Conservation (phyloP, 345 rosid genomes). For the Carallia pectinifolia region DNA sequence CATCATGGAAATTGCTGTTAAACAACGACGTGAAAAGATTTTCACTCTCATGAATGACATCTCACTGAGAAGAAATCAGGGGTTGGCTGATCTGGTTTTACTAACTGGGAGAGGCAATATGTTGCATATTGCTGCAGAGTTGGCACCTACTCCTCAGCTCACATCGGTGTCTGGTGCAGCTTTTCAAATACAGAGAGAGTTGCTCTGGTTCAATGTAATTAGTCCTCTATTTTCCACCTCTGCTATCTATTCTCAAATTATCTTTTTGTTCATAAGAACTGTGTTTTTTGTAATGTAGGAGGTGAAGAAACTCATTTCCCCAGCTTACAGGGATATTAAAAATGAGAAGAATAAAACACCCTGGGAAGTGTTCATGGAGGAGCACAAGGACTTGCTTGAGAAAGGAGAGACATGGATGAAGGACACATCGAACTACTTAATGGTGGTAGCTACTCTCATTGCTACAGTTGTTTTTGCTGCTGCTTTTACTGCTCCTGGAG, state of each 20-base stretch:
- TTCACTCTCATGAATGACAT: conserved; percentile 22
- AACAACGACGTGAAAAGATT: conserved; percentile 17
- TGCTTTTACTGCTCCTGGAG: conserved; percentile 7
- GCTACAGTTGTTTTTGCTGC: conserved; percentile 11
- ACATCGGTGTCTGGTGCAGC: conserved; percentile 22
- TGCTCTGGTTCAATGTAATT: conserved; percentile 22
- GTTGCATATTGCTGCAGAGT: conserved; percentile 21
- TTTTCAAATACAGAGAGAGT: conserved; percentile 21
- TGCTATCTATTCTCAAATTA: background rate
- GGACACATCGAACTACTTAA: conserved; percentile 7
- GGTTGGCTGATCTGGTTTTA: background rate
- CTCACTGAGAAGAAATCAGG: conserved; percentile 9
- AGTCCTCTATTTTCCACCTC: background rate
- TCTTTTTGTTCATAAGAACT: background rate
- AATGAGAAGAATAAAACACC: conserved; percentile 6
- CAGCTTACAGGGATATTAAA: conserved; percentile 4
- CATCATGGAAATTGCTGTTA: conserved; percentile 26
- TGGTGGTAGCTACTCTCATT: conserved; percentile 22
- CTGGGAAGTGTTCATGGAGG: conserved; percentile 1
- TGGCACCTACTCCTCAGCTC: conserved; percentile 10
- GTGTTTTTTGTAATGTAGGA: conserved; percentile 11
- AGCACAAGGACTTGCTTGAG: conserved; percentile 1
- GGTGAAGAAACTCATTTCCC: conserved; percentile 13
- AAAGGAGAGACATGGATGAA: conserved; percentile 22
- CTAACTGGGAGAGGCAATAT: background rate